phyloP scores from a whole-genome alignment of 1,139 yeast genomes.

The Taphrina sp. region DNA sequence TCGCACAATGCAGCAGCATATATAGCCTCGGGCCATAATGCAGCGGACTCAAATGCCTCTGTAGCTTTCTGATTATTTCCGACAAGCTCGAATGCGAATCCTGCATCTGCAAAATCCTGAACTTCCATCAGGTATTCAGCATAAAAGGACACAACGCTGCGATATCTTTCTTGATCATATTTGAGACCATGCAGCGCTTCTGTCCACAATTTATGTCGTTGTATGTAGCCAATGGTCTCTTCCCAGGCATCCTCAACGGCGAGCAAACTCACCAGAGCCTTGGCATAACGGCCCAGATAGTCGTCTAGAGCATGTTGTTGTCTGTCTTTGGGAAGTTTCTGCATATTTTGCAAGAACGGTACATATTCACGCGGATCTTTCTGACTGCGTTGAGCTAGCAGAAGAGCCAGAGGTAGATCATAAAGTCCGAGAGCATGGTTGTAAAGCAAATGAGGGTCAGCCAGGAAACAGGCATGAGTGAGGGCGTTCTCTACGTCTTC shows the following conservation, averaged over 20 bases:
- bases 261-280: slow-evolving; percentile 67
- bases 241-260: slow-evolving; percentile 49
- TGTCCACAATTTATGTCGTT: slow-evolving; percentile 69
- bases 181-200: slow-evolving; percentile 64
- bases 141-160: slow-evolving; percentile 47
- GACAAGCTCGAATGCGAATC: slow-evolving; percentile 69
- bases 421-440: slow-evolving; percentile 78
- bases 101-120: slow-evolving; percentile 62
- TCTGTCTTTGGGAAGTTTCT: slow-evolving; percentile 63
- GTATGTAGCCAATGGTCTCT: slow-evolving; percentile 69
- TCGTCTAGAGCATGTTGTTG: slow-evolving; percentile 78
- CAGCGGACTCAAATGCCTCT: slow-evolving; percentile 62
- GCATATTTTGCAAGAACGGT: slow-evolving; percentile 81
- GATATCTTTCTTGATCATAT: slow-evolving; percentile 54
- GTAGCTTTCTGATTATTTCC: slow-evolving; percentile 59
- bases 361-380: slow-evolving; percentile 96
- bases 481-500: slow-evolving; percentile 52
- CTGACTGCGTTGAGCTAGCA: slow-evolving; percentile 92
- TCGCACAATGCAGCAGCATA: slow-evolving; percentile 53
- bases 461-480: slow-evolving; percentile 82
- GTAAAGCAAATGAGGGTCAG: slow-evolving; percentile 81
- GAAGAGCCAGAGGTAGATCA: slow-evolving; percentile 73
- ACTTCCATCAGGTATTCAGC: slow-evolving; percentile 16
- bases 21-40: slow-evolving; percentile 80
- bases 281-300: slow-evolving; percentile 61